Percentiles rank a stretch among this genome's conserved stretches.
phyloP scores from a whole-genome alignment of 306 rosid species.

The Gleditsia sinensis region DNA sequence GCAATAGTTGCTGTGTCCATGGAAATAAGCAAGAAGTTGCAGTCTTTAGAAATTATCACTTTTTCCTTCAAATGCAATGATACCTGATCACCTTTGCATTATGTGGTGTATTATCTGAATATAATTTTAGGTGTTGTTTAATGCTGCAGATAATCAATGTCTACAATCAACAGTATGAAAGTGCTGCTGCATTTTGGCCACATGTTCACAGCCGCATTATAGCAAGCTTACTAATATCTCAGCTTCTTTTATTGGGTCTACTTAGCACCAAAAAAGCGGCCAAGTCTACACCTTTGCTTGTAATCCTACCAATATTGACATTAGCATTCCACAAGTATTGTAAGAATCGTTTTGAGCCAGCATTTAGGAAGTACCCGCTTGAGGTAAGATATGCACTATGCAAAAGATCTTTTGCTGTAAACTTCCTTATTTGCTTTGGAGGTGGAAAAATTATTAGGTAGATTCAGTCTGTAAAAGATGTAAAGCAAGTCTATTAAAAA shows the following conservation, averaged over 20 bases:
- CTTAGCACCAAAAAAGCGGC: conserved; percentile 97
- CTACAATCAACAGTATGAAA: conserved; percentile 89
- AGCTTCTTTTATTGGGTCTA: conserved; percentile 85
- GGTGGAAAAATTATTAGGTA: neutral
- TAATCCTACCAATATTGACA: conserved; percentile 74
- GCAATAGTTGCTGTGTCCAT: neutral
- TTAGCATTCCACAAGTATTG: conserved; percentile 84
- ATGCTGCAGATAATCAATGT: conserved; percentile 87
- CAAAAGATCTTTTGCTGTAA: neutral
- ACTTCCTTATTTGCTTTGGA: conserved; percentile 15
- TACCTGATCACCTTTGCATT: neutral
- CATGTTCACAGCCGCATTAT: conserved; percentile 92
- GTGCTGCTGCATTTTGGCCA: conserved; percentile 98
- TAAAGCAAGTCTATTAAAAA: neutral
- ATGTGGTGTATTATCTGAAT: neutral
- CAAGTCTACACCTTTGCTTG: conserved; percentile 88
- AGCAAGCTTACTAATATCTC: conserved; percentile 91
- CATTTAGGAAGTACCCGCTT: conserved; percentile 83
- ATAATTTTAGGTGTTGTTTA: neutral
- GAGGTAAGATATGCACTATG: conserved; percentile 62
- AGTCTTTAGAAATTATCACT: neutral
- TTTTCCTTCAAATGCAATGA: conserved; percentile 10
- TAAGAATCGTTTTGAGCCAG: conserved; percentile 86
- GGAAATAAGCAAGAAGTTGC: neutral
- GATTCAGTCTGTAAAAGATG: neutral